Percentiles rank a stretch among this genome's conserved stretches.
Conservation (phyloP, 192 early-diverging fungal species). For the Backusella liffmaniae region DNA sequence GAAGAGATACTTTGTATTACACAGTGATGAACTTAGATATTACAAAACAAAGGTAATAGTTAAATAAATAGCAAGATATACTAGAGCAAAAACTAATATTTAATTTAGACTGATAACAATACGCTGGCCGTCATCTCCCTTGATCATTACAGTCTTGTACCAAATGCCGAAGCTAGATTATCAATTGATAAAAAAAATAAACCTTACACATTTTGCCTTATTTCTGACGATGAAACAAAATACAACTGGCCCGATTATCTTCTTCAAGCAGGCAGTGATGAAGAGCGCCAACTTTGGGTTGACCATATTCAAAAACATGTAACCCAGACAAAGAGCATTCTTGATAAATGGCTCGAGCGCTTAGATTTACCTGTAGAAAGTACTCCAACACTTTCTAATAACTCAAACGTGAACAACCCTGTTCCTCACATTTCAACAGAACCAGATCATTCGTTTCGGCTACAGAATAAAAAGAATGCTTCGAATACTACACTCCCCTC, state of each 20-base stretch:
- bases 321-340: constrained; percentile 12
- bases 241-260: constrained; percentile 17
- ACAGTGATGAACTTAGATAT: constrained; percentile 15
- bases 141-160: constrained; percentile 12
- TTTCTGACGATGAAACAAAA: constrained; percentile 16
- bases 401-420: background rate
- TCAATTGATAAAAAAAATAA: constrained; percentile 7
- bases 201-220: constrained; percentile 10
- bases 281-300: constrained; percentile 24
- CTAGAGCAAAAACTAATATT: background rate
- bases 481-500: background rate
- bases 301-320: constrained; percentile 11
- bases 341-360: constrained; percentile 37
- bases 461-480: constrained; percentile 6
- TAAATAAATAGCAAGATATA: background rate
- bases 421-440: background rate
- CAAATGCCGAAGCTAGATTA: background rate
- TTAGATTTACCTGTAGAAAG: constrained; percentile 22
- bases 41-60: constrained; percentile 24
- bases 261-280: constrained; percentile 20
- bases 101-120: constrained; percentile 12
- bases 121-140: constrained; percentile 6
- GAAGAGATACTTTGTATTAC: constrained; percentile 25
- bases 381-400: background rate
- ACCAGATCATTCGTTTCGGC: background rate